These are phyloP conservation scores for Dissophora globulifera DNA, from an alignment of 192 early-diverging fungal genomes.

Conservation along the genomic window DNA sequence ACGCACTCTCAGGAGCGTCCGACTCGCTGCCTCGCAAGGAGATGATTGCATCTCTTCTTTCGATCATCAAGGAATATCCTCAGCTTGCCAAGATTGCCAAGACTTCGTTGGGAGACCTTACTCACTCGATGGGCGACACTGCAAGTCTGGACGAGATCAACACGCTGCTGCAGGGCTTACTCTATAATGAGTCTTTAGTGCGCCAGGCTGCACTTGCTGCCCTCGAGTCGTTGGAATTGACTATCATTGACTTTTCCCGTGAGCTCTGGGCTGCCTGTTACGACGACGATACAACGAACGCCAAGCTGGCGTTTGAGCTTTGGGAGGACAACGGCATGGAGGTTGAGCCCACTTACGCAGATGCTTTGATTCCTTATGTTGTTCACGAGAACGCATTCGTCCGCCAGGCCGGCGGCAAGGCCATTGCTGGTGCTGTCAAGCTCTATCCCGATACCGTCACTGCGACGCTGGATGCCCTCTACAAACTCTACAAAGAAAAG, in stretches of 20 bases:
- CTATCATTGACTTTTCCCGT: slow-evolving; percentile 68
- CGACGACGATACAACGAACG: slow-evolving; percentile 69
- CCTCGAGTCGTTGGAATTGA: slow-evolving; percentile 67
- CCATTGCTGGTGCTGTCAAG: slow-evolving; percentile 72
- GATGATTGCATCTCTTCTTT: slow-evolving; percentile 70
- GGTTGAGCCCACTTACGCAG: slow-evolving; percentile 59
- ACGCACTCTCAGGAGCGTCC: slow-evolving; percentile 62
- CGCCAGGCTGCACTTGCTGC: slow-evolving; percentile 72
- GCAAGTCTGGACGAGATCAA: slow-evolving; percentile 61
- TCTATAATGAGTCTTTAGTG: slow-evolving; percentile 73
- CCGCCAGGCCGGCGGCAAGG: slow-evolving; percentile 67
- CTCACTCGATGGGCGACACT: slow-evolving; percentile 60
- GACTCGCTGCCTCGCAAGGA: slow-evolving; percentile 69
- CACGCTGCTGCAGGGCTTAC: slow-evolving; percentile 69
- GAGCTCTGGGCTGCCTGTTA: slow-evolving; percentile 77
- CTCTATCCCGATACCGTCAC: slow-evolving; percentile 61
- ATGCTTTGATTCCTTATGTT: slow-evolving; percentile 55
- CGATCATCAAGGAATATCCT: slow-evolving; percentile 71
- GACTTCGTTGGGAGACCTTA: slow-evolving; percentile 56
- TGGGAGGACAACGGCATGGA: slow-evolving; percentile 76
- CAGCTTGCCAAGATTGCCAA: slow-evolving; percentile 67
- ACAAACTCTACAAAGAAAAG: slow-evolving; percentile 67
- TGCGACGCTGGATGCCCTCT: slow-evolving; percentile 69
- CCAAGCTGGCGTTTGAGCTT: slow-evolving; percentile 64
- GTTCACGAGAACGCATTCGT: slow-evolving; percentile 67